Percentiles rank a stretch among this genome's conserved stretches.
These are phyloP conservation scores for Lasiodiplodia gonubiensis DNA, from an alignment of 2,329 filamentous ascomycete species.

Conservation along the genomic window DNA sequence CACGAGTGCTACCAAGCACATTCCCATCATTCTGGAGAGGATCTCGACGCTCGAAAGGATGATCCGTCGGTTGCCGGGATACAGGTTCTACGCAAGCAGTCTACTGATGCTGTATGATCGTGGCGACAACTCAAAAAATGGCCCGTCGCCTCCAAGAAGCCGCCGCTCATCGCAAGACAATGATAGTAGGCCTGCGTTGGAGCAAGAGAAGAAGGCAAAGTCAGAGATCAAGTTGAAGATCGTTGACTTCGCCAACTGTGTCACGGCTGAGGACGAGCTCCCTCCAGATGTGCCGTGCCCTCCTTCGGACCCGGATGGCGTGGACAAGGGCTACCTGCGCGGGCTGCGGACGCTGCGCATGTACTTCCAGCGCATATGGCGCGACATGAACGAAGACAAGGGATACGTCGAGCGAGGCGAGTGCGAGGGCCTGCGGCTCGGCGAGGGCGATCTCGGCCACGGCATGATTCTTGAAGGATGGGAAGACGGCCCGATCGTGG, in stretches of 20 bases:
- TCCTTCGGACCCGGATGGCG: constrained; percentile 76
- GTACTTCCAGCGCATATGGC: constrained; percentile 88
- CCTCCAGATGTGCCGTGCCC: constrained; percentile 71
- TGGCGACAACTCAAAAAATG: constrained; percentile 61
- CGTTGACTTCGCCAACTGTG: constrained; percentile 97
- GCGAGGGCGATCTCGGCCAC: constrained; percentile 40
- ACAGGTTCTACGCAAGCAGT: constrained; percentile 94
- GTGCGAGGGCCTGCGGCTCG: constrained; percentile 45
- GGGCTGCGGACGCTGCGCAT: constrained; percentile 77
- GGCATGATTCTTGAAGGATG: constrained; percentile 41
- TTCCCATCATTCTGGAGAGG: constrained; percentile 85
- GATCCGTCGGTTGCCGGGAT: constrained; percentile 77
- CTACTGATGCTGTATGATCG: constrained; percentile 96
- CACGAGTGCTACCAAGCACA: constrained; percentile 80
- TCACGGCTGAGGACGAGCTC: constrained; percentile 79
- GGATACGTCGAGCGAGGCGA: constrained; percentile 53
- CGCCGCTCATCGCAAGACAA: constrained; percentile 37
- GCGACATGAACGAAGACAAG: constrained; percentile 64
- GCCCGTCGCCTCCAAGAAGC: constrained; percentile 28
- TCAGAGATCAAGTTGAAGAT: constrained; percentile 86
- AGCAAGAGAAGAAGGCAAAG: constrained; percentile 34
- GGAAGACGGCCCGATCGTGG: constrained; percentile 42
- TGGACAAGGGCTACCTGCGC: constrained; percentile 88
- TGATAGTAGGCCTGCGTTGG: constrained; percentile 31
- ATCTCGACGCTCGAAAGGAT: constrained; percentile 82